phyloP scores from a whole-genome alignment of 1,284 basidiomycete genomes.

The Cutaneotrichosporon spelunceum region DNA sequence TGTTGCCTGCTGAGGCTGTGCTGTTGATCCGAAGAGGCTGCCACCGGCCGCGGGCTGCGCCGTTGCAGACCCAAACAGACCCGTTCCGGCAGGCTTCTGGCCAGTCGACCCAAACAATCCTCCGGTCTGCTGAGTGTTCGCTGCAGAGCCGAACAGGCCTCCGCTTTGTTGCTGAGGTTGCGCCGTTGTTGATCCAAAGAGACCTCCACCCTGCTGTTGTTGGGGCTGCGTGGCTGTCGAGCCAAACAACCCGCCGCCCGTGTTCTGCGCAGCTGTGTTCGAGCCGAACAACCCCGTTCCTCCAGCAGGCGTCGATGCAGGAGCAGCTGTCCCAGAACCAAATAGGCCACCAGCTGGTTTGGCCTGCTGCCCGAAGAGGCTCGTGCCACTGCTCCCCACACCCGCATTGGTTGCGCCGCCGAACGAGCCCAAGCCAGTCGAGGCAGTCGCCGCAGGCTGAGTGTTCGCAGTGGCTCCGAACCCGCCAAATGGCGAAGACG shows the following conservation, averaged over 20 bases:
- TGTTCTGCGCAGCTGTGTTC: conserved; percentile 1
- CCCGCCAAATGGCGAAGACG: conserved; percentile 8
- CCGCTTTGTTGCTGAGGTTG: conserved; percentile 27
- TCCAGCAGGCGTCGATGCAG: conserved; percentile 10
- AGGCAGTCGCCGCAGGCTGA: neutral
- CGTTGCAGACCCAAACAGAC: conserved; percentile 23
- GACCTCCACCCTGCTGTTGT: conserved; percentile 37
- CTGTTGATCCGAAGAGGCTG: conserved; percentile 3
- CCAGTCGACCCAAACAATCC: conserved; percentile 56
- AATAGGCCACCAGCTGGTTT: conserved; percentile 20
- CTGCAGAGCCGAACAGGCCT: conserved; percentile 43
- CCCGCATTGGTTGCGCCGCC: conserved; percentile 7
- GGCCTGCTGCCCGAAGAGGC: conserved; percentile 15
- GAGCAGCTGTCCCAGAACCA: conserved; percentile 24
- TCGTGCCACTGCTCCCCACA: conserved; percentile 8
- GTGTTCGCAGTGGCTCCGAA: conserved; percentile 11
- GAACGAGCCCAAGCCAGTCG: conserved; percentile 5
- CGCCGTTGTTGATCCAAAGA: conserved; percentile 44
- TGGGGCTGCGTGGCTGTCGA: conserved; percentile 33
- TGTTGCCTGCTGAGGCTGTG: neutral
- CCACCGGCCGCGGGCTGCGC: conserved; percentile 12
- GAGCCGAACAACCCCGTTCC: conserved; percentile 16
- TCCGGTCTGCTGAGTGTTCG: conserved; percentile 26
- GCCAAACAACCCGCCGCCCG: conserved; percentile 26
- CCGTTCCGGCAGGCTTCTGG: conserved; percentile 12